A percentile compares a stretch with the other conserved stretches of the same genome.
phyloP scores from a whole-genome alignment of 768 basidiomycete species.

The Dentipellis fragilis region DNA sequence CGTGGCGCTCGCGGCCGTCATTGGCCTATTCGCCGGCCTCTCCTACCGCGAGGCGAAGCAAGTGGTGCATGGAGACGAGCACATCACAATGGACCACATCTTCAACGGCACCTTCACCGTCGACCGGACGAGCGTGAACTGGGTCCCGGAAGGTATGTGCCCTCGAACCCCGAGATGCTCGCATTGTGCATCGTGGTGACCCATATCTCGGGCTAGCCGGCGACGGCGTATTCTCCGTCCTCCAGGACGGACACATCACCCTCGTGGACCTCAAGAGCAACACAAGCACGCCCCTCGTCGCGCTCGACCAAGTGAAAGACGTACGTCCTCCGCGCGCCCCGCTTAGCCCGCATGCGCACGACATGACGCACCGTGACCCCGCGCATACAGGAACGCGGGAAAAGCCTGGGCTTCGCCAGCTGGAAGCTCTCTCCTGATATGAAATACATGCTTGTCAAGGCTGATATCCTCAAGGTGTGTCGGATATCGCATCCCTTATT shows the following conservation, averaged over 20 bases:
- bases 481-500: neutral
- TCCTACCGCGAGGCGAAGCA: slow-evolving; percentile 53
- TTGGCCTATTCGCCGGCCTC: slow-evolving; percentile 72
- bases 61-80: slow-evolving; percentile 43
- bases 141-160: slow-evolving; percentile 84
- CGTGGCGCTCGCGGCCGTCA: slow-evolving; percentile 49
- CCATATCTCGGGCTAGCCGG: slow-evolving; percentile 46
- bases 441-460: slow-evolving; percentile 78
- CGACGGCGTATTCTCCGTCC: slow-evolving; percentile 82
- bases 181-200: neutral
- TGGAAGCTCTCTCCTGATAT: slow-evolving; percentile 91
- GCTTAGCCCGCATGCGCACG: neutral
- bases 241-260: slow-evolving; percentile 52
- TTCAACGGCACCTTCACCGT: slow-evolving; percentile 83
- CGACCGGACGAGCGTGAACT: slow-evolving; percentile 43
- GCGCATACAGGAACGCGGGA: slow-evolving; percentile 40
- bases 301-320: slow-evolving; percentile 48
- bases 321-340: slow-evolving; percentile 31
- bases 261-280: slow-evolving; percentile 78
- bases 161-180: neutral
- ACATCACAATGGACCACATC: slow-evolving; percentile 80
- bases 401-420: slow-evolving; percentile 34
- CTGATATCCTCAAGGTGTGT: slow-evolving; percentile 61
- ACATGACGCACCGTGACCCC: neutral
- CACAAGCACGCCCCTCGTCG: slow-evolving; percentile 50